A percentile compares a stretch with the other conserved stretches of the same genome.
Conservation (phyloP, 2,329 filamentous ascomycete species). For the Trichoderma arundinaceum region DNA sequence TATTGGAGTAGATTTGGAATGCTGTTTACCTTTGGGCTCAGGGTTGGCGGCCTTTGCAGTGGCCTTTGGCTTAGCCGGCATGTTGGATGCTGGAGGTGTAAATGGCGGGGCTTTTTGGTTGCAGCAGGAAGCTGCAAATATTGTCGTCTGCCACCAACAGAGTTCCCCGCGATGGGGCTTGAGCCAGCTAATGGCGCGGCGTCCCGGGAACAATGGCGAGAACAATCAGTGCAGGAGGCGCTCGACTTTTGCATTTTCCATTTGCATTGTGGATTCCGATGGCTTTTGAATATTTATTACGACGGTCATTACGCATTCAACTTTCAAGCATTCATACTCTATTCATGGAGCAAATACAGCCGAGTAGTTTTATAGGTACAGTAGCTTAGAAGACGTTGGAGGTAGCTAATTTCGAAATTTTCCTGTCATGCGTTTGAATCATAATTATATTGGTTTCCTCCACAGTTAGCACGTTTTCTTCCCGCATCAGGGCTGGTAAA, state of each 20-base stretch:
- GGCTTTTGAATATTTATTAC: too few relatives aligned
- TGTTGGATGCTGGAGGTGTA: slow-evolving; percentile 32
- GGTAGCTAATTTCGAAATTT: too few relatives aligned
- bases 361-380: too few relatives aligned
- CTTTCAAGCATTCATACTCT: not conserved
- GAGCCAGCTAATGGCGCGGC: not conserved
- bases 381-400: too few relatives aligned
- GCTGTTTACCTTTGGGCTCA: slow-evolving; percentile 37
- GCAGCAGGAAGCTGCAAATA: slow-evolving; percentile 8
- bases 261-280: not conserved
- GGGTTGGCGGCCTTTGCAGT: slow-evolving; percentile 35
- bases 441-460: too few relatives aligned
- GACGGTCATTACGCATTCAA: too few relatives aligned
- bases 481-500: too few relatives aligned
- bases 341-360: too few relatives aligned
- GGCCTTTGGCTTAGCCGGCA: slow-evolving; percentile 38
- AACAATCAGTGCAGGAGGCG: slow-evolving; percentile 22
- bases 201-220: slow-evolving; percentile 17
- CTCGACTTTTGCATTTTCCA: slow-evolving; percentile 1
- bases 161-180: slow-evolving; percentile 19
- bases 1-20: not conserved
- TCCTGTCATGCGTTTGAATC: too few relatives aligned
- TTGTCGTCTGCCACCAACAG: slow-evolving; percentile 14
- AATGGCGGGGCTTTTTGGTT: slow-evolving; percentile 34
- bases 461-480: too few relatives aligned